These are phyloP conservation scores for Fusarium algeriense DNA, from an alignment of 2,329 filamentous ascomycete genomes.

Conservation along the genomic window DNA sequence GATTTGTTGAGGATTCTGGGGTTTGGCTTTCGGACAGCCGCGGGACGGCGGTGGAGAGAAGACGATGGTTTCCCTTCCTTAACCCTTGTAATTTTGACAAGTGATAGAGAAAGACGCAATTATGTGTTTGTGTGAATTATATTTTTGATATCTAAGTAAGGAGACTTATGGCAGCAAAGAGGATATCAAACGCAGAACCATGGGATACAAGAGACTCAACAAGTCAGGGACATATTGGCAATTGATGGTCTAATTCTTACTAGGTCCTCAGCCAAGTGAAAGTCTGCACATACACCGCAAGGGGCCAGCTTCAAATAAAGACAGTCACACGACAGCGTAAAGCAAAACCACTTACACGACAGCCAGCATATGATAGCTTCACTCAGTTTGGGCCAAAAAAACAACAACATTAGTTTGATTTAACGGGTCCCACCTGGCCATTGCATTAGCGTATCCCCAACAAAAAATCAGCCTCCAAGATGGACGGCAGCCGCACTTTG, in stretches of 20 bases:
- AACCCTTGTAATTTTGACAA: slow-evolving; percentile 14
- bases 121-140: neutral
- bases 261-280: neutral
- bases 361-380: slow-evolving; percentile 6
- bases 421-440: slow-evolving; percentile 36
- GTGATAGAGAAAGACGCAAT: neutral
- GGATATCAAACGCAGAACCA: neutral
- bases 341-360: slow-evolving; percentile 18
- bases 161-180: neutral
- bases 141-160: neutral
- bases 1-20: slow-evolving; percentile 44
- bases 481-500: slow-evolving; percentile 29
- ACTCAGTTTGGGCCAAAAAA: neutral
- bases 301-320: neutral
- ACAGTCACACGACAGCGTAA: slow-evolving; percentile 18
- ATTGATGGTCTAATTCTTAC: neutral
- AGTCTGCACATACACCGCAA: neutral
- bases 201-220: neutral
- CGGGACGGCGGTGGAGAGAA: slow-evolving; percentile 27
- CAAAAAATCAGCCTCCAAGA: slow-evolving; percentile 40
- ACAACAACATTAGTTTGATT: slow-evolving; percentile 10
- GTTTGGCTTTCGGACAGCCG: slow-evolving; percentile 27
- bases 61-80: neutral
- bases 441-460: slow-evolving; percentile 49
- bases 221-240: neutral